Conservation (phyloP, 2,329 filamentous ascomycete species). For the Xylaria sp. region DNA sequence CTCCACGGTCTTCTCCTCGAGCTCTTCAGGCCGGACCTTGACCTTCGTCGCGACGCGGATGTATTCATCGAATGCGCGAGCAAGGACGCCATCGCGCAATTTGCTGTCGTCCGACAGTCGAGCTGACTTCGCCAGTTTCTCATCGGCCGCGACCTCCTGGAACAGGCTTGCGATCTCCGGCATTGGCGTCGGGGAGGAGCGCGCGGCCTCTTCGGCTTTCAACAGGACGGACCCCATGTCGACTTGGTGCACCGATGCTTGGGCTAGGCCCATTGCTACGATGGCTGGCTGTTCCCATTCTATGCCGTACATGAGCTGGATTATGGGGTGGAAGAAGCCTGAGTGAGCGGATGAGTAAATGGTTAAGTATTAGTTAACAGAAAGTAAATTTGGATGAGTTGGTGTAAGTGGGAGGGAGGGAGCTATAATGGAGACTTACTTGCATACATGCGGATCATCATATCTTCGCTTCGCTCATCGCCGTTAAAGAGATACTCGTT, state of each 20-base stretch:
- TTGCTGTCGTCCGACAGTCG: conserved; percentile 68
- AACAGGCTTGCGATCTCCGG: conserved; percentile 68
- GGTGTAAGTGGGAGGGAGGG: no score
- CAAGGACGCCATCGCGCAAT: conserved; percentile 75
- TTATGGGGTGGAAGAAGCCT: conserved; percentile 81
- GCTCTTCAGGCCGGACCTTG: conserved; percentile 63
- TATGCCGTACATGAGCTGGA: conserved; percentile 86
- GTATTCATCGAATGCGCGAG: conserved; percentile 72
- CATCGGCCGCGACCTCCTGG: conserved; percentile 65
- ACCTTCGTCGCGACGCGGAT: conserved; percentile 69
- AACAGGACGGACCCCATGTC: conserved; percentile 67
- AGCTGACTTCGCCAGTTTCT: conserved; percentile 66
- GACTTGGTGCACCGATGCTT: conserved; percentile 75
- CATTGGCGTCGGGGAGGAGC: conserved; percentile 48
- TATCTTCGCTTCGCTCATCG: conserved; percentile 71
- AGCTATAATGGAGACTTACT: conserved; percentile 54
- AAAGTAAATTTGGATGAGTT: neutral
- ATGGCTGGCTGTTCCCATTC: conserved; percentile 86
- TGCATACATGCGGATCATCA: conserved; percentile 75
- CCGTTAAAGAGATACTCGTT: conserved; percentile 75
- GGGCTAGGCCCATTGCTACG: conserved; percentile 81
- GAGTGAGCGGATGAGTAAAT: neutral
- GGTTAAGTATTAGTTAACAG: neutral
- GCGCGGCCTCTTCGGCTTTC: conserved; percentile 61
- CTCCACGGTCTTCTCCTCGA: conserved; percentile 65